These are phyloP conservation scores for Lathyrus tuberosus DNA, from an alignment of 306 rosid species.

Conservation along the genomic window DNA sequence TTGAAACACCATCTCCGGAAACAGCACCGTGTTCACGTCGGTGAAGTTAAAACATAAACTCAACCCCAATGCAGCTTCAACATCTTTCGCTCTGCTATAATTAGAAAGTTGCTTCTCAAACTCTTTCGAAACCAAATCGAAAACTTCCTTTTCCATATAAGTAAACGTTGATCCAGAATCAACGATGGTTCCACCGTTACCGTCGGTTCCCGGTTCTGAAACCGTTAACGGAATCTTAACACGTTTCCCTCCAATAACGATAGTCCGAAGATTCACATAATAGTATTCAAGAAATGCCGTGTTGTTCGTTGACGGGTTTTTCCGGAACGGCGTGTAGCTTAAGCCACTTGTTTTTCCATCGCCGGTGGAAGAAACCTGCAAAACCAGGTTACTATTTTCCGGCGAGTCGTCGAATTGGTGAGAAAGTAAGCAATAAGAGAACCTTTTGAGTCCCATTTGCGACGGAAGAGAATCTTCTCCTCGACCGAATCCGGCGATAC, in stretches of 20 bases:
- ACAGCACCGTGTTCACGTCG: constrained; percentile 26
- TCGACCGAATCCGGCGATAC: constrained; percentile 93
- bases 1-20: constrained; percentile 64
- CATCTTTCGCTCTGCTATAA: constrained; percentile 54
- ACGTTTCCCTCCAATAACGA: constrained; percentile 54
- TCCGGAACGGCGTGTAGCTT: constrained; percentile 70
- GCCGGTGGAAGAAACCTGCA: constrained; percentile 49
- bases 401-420: constrained; percentile 68
- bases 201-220: constrained; percentile 54
- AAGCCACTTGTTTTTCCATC: constrained; percentile 35
- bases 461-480: constrained; percentile 73
- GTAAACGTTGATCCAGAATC: constrained; percentile 91
- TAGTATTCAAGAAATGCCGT: constrained; percentile 61
- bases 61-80: constrained; percentile 66
- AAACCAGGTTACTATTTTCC: constrained; percentile 60
- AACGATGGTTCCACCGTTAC: constrained; percentile 79
- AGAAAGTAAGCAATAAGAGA: constrained; percentile 76
- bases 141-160: constrained; percentile 67
- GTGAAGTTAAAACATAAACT: constrained; percentile 64
- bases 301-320: constrained; percentile 47
- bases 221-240: constrained; percentile 62
- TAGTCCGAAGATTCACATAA: constrained; percentile 58
- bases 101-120: constrained; percentile 66
- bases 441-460: constrained; percentile 73
- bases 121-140: constrained; percentile 50